These are phyloP conservation scores for Chondrus crispus DNA, from an alignment of 23 red algal genomes.

Conservation along the genomic window DNA sequence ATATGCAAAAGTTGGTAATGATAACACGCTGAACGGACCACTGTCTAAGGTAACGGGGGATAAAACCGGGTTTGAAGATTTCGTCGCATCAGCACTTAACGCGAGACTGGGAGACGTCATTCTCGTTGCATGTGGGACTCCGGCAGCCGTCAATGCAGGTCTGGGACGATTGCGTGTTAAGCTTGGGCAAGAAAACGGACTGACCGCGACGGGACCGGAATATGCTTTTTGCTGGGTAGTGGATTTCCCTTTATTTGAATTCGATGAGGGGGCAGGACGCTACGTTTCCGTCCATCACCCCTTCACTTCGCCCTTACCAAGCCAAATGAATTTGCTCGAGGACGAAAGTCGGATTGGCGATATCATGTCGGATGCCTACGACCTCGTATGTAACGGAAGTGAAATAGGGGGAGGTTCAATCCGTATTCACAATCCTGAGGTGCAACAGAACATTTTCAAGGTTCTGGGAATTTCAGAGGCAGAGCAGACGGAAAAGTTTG, in stretches of 20 bases:
- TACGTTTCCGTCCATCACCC: constrained; percentile 92
- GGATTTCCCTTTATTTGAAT: constrained; percentile 93
- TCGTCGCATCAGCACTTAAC: constrained; percentile 34
- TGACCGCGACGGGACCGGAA: constrained; percentile 6
- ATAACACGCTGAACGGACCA: constrained; percentile 60
- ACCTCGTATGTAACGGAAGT: constrained; percentile 97
- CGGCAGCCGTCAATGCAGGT: constrained; percentile 65
- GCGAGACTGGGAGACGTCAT: constrained; percentile 72
- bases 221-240: constrained; percentile 89
- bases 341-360: constrained; percentile 17
- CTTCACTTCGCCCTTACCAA: constrained; percentile 81
- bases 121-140: constrained; percentile 68
- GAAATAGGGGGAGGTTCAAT: constrained; percentile 98
- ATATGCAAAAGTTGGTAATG: constrained; percentile 78
- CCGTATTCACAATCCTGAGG: constrained; percentile 75
- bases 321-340: constrained; percentile 64
- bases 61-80: background rate
- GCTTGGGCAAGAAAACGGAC: constrained; percentile 64
- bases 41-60: constrained; percentile 50
- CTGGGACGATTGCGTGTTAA: constrained; percentile 86
- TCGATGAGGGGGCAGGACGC: constrained; percentile 38
- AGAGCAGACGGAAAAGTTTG: constrained; percentile 91
- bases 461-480: constrained; percentile 58
- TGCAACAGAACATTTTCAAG: constrained; percentile 81
- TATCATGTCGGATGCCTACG: constrained; percentile 79